Percentiles rank a stretch among this genome's conserved stretches.
Evolutionary conservation across 108 stramenopile genomes (phyloP).

Genomic region (Epithemia pelagica): DNA sequence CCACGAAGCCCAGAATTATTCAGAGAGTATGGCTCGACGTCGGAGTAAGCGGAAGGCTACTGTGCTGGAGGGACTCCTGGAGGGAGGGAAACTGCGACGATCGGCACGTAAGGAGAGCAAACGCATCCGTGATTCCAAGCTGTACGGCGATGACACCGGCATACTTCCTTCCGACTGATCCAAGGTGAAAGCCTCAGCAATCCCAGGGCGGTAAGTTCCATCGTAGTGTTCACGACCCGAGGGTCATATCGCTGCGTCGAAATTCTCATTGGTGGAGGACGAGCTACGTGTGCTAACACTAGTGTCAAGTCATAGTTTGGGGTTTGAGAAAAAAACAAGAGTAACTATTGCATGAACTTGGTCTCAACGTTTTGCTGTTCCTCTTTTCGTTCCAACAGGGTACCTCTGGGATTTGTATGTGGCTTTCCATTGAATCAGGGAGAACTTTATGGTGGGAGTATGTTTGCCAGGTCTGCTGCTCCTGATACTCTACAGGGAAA

Average conservation of each 20-base stretch:
- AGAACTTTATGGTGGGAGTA: constrained; percentile 79
- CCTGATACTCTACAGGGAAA: constrained; percentile 68
- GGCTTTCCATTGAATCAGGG: constrained; percentile 73
- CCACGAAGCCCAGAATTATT: no score
- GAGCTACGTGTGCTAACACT: background rate
- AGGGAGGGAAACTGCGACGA: constrained; percentile 35
- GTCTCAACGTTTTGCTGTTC: constrained; percentile 2
- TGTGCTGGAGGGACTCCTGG: constrained; percentile 19
- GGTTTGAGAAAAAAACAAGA: background rate
- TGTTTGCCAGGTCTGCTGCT: constrained; percentile 77
- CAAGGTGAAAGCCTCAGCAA: constrained; percentile 67
- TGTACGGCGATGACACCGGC: constrained; percentile 80
- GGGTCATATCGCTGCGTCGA: background rate
- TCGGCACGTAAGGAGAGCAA: constrained; percentile 34
- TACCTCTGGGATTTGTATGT: constrained; percentile 86
- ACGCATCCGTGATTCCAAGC: constrained; percentile 35
- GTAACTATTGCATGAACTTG: background rate
- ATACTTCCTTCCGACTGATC: constrained; percentile 80
- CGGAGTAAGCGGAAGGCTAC: constrained; percentile 41
- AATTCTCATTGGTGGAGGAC: no score
- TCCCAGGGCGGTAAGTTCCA: constrained; percentile 77
- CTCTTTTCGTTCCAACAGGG: constrained; percentile 36
- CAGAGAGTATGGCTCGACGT: constrained; percentile 26
- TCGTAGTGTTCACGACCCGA: no score
- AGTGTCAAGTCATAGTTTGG: background rate